phyloP scores from a whole-genome alignment of 305 asterid genomes.

The Plantago rigida region DNA sequence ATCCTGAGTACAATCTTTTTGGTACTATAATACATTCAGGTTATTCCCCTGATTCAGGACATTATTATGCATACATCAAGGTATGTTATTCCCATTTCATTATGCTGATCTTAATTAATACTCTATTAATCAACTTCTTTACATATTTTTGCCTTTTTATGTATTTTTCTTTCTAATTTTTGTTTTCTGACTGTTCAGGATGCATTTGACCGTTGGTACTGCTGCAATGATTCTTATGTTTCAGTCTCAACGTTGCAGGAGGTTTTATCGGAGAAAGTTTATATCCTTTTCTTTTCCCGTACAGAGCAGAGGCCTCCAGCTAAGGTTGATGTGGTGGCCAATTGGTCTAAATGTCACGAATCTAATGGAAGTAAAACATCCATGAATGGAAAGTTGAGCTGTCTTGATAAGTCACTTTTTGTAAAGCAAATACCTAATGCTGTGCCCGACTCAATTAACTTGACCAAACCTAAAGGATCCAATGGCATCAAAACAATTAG shows the following conservation, averaged over 20 bases:
- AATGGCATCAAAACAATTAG: conserved; percentile 29
- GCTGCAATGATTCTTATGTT: conserved; percentile 90
- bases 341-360: conserved; percentile 53
- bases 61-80: conserved; percentile 92
- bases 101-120: background rate
- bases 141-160: conserved; percentile 16
- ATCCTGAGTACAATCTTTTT: conserved; percentile 81
- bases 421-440: conserved; percentile 30
- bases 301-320: conserved; percentile 66
- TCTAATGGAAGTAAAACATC: conserved; percentile 48
- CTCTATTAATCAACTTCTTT: conserved; percentile 5
- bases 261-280: conserved; percentile 91
- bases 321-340: conserved; percentile 40
- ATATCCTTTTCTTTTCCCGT: conserved; percentile 87
- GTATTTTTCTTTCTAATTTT: conserved; percentile 20
- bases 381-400: conserved; percentile 30
- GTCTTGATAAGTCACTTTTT: conserved; percentile 32
- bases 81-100: conserved; percentile 33
- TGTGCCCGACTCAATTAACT: conserved; percentile 30
- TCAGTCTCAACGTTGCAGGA: conserved; percentile 64
- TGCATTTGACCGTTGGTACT: conserved; percentile 79
- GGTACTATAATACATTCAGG: conserved; percentile 98
- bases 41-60: conserved; percentile 87
- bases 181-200: conserved; percentile 44
- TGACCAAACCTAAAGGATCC: conserved; percentile 10